phyloP scores from a whole-genome alignment of 2,329 filamentous ascomycete genomes.

The Myriosclerotinia scirpicola region DNA sequence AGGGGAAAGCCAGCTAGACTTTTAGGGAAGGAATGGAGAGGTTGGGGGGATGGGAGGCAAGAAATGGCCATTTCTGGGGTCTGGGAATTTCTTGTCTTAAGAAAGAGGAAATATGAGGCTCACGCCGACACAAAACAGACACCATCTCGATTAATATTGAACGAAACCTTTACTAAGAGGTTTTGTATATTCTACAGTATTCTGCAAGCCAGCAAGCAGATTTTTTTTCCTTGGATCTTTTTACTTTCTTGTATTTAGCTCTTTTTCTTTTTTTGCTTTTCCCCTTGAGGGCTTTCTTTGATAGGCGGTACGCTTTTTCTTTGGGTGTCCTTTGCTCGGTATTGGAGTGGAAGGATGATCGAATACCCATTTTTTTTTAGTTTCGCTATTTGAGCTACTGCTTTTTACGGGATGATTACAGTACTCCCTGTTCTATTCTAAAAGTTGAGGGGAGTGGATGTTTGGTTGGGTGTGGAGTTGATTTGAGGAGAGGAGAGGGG shows the following conservation, averaged over 20 bases:
- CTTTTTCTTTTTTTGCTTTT: slow-evolving; percentile 2
- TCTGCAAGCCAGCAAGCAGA: slow-evolving; percentile 2
- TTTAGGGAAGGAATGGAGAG: neutral
- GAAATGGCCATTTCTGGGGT: slow-evolving; percentile 1
- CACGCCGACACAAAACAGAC: neutral
- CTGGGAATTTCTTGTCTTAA: neutral
- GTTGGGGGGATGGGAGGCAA: neutral
- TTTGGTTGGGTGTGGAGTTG: neutral
- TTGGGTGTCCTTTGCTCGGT: slow-evolving; percentile 13
- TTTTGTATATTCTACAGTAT: slow-evolving; percentile 9
- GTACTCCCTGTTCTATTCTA: slow-evolving; percentile 7
- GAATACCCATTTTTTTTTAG: slow-evolving; percentile 7
- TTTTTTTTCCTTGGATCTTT: neutral
- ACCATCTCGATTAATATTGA: neutral
- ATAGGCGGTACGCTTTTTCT: neutral
- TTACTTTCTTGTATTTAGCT: slow-evolving; percentile 8
- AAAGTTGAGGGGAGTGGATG: neutral
- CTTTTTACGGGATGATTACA: neutral
- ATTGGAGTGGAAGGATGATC: slow-evolving; percentile 5
- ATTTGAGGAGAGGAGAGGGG: too few species aligned
- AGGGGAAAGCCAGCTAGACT: slow-evolving; percentile 7
- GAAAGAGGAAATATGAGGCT: slow-evolving; percentile 8
- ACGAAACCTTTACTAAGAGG: neutral
- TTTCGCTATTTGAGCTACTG: neutral
- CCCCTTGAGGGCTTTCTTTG: neutral